Base-by-base conservation (phyloP, 495 filamentous ascomycete species). In the Neurospora cerealis region DNA sequence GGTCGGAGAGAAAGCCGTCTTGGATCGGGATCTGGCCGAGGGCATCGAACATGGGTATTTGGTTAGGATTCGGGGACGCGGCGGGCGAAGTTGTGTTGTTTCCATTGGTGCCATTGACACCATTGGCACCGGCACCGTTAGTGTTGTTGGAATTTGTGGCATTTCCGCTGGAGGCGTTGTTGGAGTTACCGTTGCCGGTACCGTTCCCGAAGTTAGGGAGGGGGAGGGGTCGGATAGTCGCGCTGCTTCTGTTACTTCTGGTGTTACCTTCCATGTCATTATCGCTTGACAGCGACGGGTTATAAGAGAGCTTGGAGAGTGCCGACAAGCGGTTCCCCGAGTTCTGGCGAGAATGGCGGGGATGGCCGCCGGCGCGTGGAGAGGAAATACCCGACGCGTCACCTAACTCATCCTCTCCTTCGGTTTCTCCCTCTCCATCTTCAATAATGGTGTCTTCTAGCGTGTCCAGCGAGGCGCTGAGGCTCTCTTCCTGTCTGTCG, bases 241-340 rank as follows among this genome's bases (percentile, higher is more conserved):
- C 87, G 78, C 93, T 96, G 84, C 94, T 97, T 71, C 94, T 87
- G 79, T 96, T 97, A 84, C 95, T 98, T 77, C 84, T 86, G 21
- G 93, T 89, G 69, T 87, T 89, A 70, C 85, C 86, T 71, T 90
- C 88, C 17, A 83, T 19, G 42, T 87, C 85, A 37, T 92, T 90
- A 71, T 71, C 71, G 41, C 73, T 69, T 13, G 73, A 71, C 42
- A 81, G 32, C 7, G 79, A 79, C 39, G 75, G 75, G 11, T 77
- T 69, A 71, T 86, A 85, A 19, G 91, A 91, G 70, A 89, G 82
- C 72, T 88, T 88, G 66, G 90, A 92, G 38, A 91, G 81, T 70
- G 87, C 88, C 39, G 90, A 92, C 41, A 91, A 83, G 62, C 89
- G 87, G 75, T 92, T 89, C 74, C 86, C 86, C 38, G 91, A 93